phyloP scores from a whole-genome alignment of 2,329 filamentous ascomycete genomes.

The Trichoderma lentiforme region DNA sequence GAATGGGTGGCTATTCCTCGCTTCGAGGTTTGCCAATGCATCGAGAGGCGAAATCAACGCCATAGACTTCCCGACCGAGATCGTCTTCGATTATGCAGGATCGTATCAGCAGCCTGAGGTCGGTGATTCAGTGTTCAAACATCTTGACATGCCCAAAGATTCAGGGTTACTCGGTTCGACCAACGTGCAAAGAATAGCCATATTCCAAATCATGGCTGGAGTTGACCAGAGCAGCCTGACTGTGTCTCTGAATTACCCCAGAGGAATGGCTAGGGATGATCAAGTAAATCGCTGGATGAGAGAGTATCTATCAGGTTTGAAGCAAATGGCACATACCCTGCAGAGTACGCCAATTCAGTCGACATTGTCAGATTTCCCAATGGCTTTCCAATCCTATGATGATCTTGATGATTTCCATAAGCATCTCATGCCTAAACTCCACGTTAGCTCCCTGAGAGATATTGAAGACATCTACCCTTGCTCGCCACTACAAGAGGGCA shows the following conservation, averaged over 20 bases:
- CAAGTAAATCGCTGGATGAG: neutral
- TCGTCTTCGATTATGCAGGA: conserved; percentile 27
- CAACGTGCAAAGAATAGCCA: neutral
- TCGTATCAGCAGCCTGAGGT: conserved; percentile 25
- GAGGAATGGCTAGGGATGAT: neutral
- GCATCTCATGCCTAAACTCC: too few relatives aligned
- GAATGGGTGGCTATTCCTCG: conserved; percentile 11
- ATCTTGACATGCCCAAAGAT: neutral
- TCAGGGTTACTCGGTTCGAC: neutral
- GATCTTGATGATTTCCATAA: neutral
- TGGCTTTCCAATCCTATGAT: neutral
- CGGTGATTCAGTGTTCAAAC: neutral
- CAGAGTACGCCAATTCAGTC: neutral
- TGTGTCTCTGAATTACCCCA: neutral
- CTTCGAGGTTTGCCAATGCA: too few relatives aligned
- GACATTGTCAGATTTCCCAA: neutral
- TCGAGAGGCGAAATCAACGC: conserved; percentile 18
- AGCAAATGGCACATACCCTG: neutral
- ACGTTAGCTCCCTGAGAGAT: too few relatives aligned
- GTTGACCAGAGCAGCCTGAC: neutral
- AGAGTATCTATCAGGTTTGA: neutral
- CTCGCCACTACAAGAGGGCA: too few relatives aligned
- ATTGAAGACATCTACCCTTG: too few relatives aligned
- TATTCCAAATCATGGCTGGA: neutral
- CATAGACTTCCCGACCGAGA: conserved; percentile 30